Conservation (phyloP, 2,329 filamentous ascomycete genomes). For the Penicillium sp. region DNA sequence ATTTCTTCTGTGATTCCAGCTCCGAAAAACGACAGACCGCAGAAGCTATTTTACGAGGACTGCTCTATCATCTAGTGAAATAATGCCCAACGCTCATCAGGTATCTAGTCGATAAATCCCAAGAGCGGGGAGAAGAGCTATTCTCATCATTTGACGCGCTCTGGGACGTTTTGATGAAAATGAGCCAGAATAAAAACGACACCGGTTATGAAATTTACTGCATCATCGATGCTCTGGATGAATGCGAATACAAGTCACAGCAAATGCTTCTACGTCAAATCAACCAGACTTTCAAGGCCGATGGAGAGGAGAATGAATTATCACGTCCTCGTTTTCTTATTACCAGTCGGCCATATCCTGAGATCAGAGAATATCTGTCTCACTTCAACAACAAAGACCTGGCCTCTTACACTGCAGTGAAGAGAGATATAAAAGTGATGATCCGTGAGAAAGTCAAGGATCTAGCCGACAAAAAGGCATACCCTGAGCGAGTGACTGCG, state of each 20-base stretch:
- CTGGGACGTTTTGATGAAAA: slow-evolving; percentile 9
- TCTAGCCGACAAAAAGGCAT: neutral
- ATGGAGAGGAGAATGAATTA: neutral
- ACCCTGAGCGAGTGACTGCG: neutral
- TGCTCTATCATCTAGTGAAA: slow-evolving; percentile 16
- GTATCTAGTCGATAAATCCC: slow-evolving; percentile 11
- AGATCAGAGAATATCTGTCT: neutral
- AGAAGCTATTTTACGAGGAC: slow-evolving; percentile 15
- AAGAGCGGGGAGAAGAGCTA: neutral
- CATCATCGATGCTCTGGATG: slow-evolving; percentile 21
- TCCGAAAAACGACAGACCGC: slow-evolving; percentile 10
- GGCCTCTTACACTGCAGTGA: neutral
- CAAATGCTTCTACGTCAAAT: slow-evolving; percentile 14
- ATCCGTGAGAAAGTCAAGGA: slow-evolving; percentile 8
- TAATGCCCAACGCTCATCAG: slow-evolving; percentile 9
- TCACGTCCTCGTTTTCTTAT: neutral
- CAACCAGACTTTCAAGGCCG: neutral
- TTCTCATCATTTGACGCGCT: slow-evolving; percentile 3
- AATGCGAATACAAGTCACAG: slow-evolving; percentile 18
- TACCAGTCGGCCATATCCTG: slow-evolving; percentile 4
- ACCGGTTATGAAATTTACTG: slow-evolving; percentile 14
- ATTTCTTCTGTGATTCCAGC: slow-evolving; percentile 20
- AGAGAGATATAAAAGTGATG: neutral
- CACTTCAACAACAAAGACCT: neutral
- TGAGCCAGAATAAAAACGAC: slow-evolving; percentile 5